phyloP scores from a whole-genome alignment of 257 asterid species.

The Eucommia ulmoides region DNA sequence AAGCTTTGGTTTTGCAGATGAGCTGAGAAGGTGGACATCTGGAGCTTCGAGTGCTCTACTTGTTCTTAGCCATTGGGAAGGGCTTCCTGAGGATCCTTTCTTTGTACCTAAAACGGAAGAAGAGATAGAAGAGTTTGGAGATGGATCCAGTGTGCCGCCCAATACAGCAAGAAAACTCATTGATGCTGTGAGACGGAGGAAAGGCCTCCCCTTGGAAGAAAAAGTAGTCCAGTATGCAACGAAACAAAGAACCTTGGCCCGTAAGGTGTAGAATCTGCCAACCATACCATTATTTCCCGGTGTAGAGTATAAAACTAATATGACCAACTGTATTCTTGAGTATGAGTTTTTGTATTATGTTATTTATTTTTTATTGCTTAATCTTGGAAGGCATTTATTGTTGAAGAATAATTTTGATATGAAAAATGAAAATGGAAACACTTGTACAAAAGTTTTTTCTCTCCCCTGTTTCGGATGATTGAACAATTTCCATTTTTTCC shows the following conservation, averaged over 20 bases:
- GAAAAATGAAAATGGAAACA: too few species aligned
- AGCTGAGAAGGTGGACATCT: slow-evolving; percentile 74
- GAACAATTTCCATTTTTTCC: too few species aligned
- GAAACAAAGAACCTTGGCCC: slow-evolving; percentile 79
- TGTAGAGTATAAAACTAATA: too few species aligned
- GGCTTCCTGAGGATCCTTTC: slow-evolving; percentile 65
- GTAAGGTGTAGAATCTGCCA: slow-evolving; percentile 49
- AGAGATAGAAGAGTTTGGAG: slow-evolving; percentile 78
- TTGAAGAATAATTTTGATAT: too few species aligned
- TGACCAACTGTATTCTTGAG: too few species aligned
- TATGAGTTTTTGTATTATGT: too few species aligned
- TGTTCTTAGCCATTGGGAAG: slow-evolving; percentile 83
- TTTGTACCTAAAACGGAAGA: slow-evolving; percentile 83
- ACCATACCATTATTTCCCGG: neutral
- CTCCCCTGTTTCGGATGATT: too few species aligned
- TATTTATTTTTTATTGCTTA: too few species aligned
- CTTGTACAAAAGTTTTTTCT: too few species aligned
- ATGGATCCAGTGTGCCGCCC: slow-evolving; percentile 51
- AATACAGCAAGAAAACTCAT: slow-evolving; percentile 75
- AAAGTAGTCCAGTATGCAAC: slow-evolving; percentile 80
- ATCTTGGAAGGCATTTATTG: too few species aligned
- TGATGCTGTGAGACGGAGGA: slow-evolving; percentile 62
- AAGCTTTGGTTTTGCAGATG: slow-evolving; percentile 90
- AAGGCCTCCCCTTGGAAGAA: slow-evolving; percentile 76
- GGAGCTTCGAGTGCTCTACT: slow-evolving; percentile 88